These are phyloP conservation scores for Corymbia citriodora DNA, from an alignment of 441 rosid species.

Conservation along the genomic window DNA sequence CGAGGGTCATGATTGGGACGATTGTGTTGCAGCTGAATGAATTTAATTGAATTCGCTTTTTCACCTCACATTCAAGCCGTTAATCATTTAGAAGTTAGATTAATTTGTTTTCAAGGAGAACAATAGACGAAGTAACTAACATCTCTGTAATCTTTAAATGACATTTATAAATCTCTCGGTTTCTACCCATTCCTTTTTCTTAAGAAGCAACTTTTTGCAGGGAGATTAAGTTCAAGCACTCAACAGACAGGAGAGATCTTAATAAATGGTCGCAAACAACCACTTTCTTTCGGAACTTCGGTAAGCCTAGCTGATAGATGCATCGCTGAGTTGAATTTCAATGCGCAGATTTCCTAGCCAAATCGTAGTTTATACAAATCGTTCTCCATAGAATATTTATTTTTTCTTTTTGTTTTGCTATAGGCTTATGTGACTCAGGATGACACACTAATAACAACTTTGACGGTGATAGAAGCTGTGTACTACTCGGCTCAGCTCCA, in stretches of 20 bases:
- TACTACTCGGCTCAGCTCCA: conserved; percentile 52
- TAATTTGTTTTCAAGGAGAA: background rate
- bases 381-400: background rate
- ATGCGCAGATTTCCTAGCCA: background rate
- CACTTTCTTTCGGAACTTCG: conserved; percentile 48
- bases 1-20: background rate
- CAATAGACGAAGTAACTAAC: background rate
- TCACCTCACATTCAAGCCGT: background rate
- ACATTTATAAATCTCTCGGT: background rate
- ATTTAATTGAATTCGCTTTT: background rate
- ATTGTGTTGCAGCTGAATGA: background rate
- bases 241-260: conserved; percentile 40
- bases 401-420: background rate
- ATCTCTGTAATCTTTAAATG: background rate
- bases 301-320: conserved; percentile 6
- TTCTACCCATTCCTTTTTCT: background rate
- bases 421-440: conserved; percentile 69
- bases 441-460: conserved; percentile 31
- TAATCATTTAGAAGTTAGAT: background rate
- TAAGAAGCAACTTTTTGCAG: conserved; percentile 2
- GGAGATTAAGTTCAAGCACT: conserved; percentile 29
- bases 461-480: conserved; percentile 38
- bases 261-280: conserved; percentile 38
- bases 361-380: background rate
- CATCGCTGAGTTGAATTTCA: background rate